phyloP scores from a whole-genome alignment of 164 flowering plant species.

The Echeveria elegans region DNA sequence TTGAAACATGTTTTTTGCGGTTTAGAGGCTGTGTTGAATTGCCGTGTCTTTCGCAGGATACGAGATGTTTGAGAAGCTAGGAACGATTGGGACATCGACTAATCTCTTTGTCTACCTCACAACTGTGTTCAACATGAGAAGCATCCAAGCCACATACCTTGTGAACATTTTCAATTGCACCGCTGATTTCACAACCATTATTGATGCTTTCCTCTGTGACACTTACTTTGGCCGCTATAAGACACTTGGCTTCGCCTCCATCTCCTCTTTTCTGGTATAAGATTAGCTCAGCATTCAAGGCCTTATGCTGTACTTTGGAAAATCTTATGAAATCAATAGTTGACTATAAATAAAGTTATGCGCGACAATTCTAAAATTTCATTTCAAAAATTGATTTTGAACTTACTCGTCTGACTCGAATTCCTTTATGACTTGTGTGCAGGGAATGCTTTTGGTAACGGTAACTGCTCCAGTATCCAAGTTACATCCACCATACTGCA shows the following conservation, averaged over 20 bases:
- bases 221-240: conserved; percentile 80
- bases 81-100: conserved; percentile 51
- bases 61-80: conserved; percentile 88
- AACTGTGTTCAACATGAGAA: conserved; percentile 63
- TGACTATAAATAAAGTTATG: no score
- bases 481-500: no score
- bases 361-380: neutral
- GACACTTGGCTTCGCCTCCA: conserved; percentile 55
- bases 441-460: conserved; percentile 85
- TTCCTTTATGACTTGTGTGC: no score
- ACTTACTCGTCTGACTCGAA: no score
- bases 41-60: conserved; percentile 33
- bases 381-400: no score
- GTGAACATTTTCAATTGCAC: conserved; percentile 63
- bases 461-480: no score
- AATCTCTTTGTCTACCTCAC: conserved; percentile 74
- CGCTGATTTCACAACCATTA: conserved; percentile 51
- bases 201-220: conserved; percentile 78
- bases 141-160: conserved; percentile 50
- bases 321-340: no score
- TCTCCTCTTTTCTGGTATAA: conserved; percentile 53
- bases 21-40: neutral
- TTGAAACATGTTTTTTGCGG: neutral
- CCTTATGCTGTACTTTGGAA: no score
- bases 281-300: no score